Conservation (phyloP, 495 filamentous ascomycete species). For the Patellaria atrata region DNA sequence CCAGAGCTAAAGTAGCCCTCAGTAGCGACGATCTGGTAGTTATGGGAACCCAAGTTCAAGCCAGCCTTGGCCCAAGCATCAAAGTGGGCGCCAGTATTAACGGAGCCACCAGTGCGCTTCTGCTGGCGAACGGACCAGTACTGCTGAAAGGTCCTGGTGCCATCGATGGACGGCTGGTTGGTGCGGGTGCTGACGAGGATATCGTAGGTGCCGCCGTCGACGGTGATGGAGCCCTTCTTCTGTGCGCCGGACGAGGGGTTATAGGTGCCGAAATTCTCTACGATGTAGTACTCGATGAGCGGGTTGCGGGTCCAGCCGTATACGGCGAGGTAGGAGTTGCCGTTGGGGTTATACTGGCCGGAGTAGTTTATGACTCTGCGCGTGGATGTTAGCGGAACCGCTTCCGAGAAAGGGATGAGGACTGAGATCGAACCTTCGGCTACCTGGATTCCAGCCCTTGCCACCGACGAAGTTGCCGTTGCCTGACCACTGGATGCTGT, state of each 20-base stretch:
- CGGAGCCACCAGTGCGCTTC: conserved; percentile 39
- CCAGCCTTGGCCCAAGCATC: conserved; percentile 26
- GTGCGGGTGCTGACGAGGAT: conserved; percentile 15
- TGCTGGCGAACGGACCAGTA: conserved; percentile 44
- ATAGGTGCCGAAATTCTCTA: conserved; percentile 43
- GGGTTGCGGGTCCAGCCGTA: conserved; percentile 51
- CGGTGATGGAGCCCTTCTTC: conserved; percentile 9
- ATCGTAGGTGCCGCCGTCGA: conserved; percentile 20
- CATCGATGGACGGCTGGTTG: conserved; percentile 37
- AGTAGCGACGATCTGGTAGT: conserved; percentile 32
- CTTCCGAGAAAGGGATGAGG: too few species aligned
- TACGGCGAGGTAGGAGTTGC: conserved; percentile 45
- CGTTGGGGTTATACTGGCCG: conserved; percentile 40
- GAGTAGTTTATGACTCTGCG: conserved; percentile 42
- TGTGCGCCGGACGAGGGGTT: conserved; percentile 32
- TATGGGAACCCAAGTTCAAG: conserved; percentile 24
- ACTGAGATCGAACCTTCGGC: too few species aligned
- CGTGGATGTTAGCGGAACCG: too few species aligned
- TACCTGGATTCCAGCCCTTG: too few species aligned
- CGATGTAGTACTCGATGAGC: conserved; percentile 50
- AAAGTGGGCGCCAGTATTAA: conserved; percentile 31
- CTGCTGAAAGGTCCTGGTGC: conserved; percentile 46
- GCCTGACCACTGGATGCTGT: conserved; percentile 37
- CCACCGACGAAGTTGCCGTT: conserved; percentile 48
- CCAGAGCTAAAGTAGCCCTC: conserved; percentile 40